Base-by-base conservation (phyloP, 192 early-diverging fungal species). In the Globomyces pollinis-pini region DNA sequence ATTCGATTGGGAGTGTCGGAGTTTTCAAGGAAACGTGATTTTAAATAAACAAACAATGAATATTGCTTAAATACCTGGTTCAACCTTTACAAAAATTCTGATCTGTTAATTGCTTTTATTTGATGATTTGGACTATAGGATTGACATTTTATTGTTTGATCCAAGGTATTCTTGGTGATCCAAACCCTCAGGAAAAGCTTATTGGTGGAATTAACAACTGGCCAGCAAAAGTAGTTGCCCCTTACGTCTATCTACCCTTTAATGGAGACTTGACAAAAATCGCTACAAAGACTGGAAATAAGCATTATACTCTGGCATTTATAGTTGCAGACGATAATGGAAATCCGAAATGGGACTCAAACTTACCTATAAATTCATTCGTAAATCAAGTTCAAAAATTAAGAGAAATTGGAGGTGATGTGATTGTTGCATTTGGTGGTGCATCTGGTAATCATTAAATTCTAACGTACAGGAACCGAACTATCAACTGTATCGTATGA, bases 351-450 rank as follows among this genome's bases (percentile, higher is more conserved):
- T 73, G 70, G 67, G 65, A 58, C n/a, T n/a, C n/a, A n/a, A n/a
- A n/a, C n/a, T n/a, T n/a, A n/a, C n/a, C n/a, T n/a, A n/a, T n/a
- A n/a, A n/a, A n/a, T n/a, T n/a, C n/a, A n/a, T n/a, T n/a, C n/a
- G n/a, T n/a, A 29, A 61, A 66, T 23, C 44, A 58, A 33, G 41
- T 70, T 38, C 24, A 24, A n/a, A 39, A 34, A 6, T 20, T 70
- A 15, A 30, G 68, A 2, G 35, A 7, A 0, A 15, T 41, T 2
- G 69, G 69, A 15, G 75, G 75, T 21, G 75, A 77, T 45, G 60
- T 73, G 11, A 62, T 63, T 57, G 44, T 77, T 30, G 62, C 62
- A 0, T 77, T 77, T 38, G 75, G 75, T 0, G 75, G 75, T 20
- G 64, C 64, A 0, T 59, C 29, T 54, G 70, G 53, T 15, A 28